Base-by-base conservation (phyloP, 345 rosid species). In the Theobroma cacao region DNA sequence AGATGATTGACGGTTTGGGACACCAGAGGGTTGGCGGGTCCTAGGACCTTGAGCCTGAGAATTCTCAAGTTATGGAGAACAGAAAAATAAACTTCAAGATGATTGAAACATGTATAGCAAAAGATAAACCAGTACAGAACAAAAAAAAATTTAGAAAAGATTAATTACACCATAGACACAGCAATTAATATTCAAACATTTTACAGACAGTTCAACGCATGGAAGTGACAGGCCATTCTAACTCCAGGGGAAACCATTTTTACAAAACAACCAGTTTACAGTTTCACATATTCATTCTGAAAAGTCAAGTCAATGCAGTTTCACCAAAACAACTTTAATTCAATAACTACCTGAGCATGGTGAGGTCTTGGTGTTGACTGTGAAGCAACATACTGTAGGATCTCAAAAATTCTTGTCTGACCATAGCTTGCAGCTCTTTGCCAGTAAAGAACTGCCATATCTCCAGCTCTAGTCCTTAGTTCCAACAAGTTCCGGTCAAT, bases 401-500 rank as follows among this genome's bases (percentile, higher is more conserved):
- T 83, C 31, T 90, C 87, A 74, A 85, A 75, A 60, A 90, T 41
- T 84, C 90, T 87, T 4, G 87, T 77, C 74, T 87, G 93, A 22
- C 89, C 89, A 59, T 90, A 89, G 72, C 87, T 80, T 40, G 87
- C 82, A 59, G 89, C 96, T 74, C 83, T 87, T 82, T 90, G 86
- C 92, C 98, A 89, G 76, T 83, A 68, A 48, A 82, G 33, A 74
- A 81, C 81, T 1, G 83, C 83, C 45, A 88, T 84, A 61, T 88
- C 89, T 58, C 86, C 90, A 26, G 88, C 92, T 80, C 80, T 88
- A 20, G 80, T 78, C 74, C 80, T 90, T 80, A 91, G 82, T 71
- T 90, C 94, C 76, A 87, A 66, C 80, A 93, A 80, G 79, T 81
- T 88, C 64, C 78, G 85, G 79, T 91, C 94, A 17, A 93, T 90